Evolutionary conservation across 768 basidiomycete genomes (phyloP), one percentile per base, ranked within the genome.

Genomic region (Lactifluus pinguis): DNA sequence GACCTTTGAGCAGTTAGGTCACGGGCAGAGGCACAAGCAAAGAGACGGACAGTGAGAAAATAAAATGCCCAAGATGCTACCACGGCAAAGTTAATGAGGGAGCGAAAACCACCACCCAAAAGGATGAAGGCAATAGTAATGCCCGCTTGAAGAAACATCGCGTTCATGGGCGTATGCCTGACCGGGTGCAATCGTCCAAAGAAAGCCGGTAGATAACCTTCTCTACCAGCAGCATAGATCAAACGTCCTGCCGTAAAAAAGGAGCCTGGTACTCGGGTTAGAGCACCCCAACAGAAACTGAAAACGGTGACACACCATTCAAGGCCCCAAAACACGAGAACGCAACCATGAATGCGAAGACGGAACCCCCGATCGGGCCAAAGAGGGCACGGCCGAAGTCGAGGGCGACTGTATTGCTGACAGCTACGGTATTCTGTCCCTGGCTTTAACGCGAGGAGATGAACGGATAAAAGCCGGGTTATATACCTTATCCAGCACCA

Each of bases 291-390:
- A 39, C 48, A 17, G 38, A 42, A 10, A 60, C 6, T 34, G 25
- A 32, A 57, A 52, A 11, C 19, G 15, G n/a, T 57, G 68, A 69
- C 64, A 47, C 67, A 83, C 93, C 89, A 70, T 97, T 95, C 55
- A 99, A 73, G 1, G 97, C 93, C 17, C 95, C 95, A 65, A 99
- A 92, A 71, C 93, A 97, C 3, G 94, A 97, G 60, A 98, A 80
- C 1, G 93, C 91, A 14, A 99, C 95, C 80, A 93, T 84, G 53
- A 86, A 78, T 1, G 95, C 92, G 70, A 99, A 97, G 15, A 93
- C 67, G 6, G 83, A 81, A 0, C 89, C 94, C 34, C 97, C 95
- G n/a, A 86, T 72, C 5, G 86, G 83, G 3, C 95, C 95, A 65
- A 95, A 90, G 8, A 95, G 73, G 1, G 83, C 83, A 51, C 87